phyloP scores from a whole-genome alignment of 305 asterid species.

The Solanum hybrid region DNA sequence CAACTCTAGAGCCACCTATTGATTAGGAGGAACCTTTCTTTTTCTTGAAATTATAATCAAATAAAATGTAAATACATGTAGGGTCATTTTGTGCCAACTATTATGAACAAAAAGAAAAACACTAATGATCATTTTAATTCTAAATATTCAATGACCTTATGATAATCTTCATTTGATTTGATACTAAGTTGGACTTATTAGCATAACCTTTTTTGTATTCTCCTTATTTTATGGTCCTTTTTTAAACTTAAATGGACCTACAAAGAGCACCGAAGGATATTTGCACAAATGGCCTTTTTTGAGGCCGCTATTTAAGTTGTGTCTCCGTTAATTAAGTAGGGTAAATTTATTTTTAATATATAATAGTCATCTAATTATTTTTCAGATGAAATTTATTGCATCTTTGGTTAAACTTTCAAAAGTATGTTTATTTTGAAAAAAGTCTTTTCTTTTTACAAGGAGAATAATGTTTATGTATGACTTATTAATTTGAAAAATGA shows the following conservation, averaged over 20 bases:
- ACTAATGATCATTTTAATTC: conserved; percentile 7
- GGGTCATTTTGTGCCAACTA: conserved; percentile 24
- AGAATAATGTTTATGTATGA: background rate
- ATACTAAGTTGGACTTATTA: background rate
- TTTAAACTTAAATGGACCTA: background rate
- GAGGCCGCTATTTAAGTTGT: background rate
- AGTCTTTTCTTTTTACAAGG: background rate
- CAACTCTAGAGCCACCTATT: conserved; percentile 34
- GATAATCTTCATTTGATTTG: conserved; percentile 6
- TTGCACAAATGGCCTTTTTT: background rate
- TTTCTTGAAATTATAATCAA: background rate
- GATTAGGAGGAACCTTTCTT: conserved; percentile 23
- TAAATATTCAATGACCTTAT: conserved; percentile 19
- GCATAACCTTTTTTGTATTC: background rate
- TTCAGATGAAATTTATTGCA: background rate
- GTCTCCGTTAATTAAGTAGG: background rate
- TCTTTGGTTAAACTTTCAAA: background rate
- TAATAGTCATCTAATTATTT: background rate
- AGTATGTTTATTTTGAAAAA: background rate
- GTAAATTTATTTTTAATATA: background rate
- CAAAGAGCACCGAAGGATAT: background rate
- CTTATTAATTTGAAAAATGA: background rate
- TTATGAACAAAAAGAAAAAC: conserved; percentile 7
- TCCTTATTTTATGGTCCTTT: background rate
- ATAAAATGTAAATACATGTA: background rate